phyloP scores from a whole-genome alignment of 495 filamentous ascomycete species.

The Sabuloglossum arenarium region DNA sequence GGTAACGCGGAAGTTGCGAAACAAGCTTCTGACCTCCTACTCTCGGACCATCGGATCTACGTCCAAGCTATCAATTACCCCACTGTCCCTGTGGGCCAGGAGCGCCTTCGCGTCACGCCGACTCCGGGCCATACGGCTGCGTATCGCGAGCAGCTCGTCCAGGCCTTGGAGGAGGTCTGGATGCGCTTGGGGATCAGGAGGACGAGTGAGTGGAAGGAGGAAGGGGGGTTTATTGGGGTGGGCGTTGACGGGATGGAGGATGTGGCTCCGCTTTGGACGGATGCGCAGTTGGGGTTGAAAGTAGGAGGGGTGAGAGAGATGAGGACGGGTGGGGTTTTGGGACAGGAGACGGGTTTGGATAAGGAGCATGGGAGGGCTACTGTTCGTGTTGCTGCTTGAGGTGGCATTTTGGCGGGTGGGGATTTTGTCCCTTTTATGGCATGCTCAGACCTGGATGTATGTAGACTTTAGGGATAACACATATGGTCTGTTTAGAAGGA shows the following conservation, averaged over 20 bases:
- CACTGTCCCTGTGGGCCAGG: slow-evolving; percentile 88
- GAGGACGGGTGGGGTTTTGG: not conserved
- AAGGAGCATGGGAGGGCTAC: not conserved
- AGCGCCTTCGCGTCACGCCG: slow-evolving; percentile 84
- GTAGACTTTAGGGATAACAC: too few species aligned
- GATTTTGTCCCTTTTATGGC: too few species aligned
- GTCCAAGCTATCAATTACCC: slow-evolving; percentile 99
- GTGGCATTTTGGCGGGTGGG: too few species aligned
- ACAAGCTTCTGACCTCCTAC: slow-evolving; percentile 66
- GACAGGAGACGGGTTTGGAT: not conserved
- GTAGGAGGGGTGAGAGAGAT: not conserved
- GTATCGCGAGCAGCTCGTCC: slow-evolving; percentile 67
- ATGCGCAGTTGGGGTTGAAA: not conserved
- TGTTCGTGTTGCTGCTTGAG: not conserved
- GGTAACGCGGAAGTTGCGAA: slow-evolving; percentile 90
- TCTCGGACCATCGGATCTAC: slow-evolving; percentile 80
- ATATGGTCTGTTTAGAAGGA: too few species aligned
- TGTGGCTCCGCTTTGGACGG: slow-evolving; percentile 4
- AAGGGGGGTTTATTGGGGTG: slow-evolving; percentile 37
- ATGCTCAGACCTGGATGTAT: too few species aligned
- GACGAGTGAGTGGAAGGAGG: slow-evolving; percentile 69
- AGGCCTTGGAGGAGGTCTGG: slow-evolving; percentile 76
- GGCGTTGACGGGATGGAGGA: not conserved
- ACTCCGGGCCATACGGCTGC: slow-evolving; percentile 76
- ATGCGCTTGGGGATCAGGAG: slow-evolving; percentile 71